These are phyloP conservation scores for Penicillium psychrofluorescens DNA, from an alignment of 495 filamentous ascomycete species.

Conservation along the genomic window DNA sequence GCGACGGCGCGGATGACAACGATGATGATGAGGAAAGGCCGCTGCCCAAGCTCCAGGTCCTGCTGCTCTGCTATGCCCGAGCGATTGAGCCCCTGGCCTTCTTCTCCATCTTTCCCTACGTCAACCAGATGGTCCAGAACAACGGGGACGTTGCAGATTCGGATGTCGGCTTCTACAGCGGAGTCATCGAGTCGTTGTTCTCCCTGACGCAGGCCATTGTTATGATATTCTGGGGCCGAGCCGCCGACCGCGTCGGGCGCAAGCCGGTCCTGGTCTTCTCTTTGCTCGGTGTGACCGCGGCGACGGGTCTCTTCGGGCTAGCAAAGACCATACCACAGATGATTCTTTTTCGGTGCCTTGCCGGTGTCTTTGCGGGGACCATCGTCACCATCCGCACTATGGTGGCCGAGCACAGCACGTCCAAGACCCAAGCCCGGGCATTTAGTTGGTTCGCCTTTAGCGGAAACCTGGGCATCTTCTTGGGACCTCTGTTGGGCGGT, in stretches of 20 bases:
- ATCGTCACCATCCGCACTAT: constrained; percentile 64
- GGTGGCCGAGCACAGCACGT: constrained; percentile 61
- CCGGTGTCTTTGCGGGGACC: constrained; percentile 62
- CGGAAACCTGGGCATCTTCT: constrained; percentile 60
- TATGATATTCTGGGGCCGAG: constrained; percentile 55
- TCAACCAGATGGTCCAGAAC: constrained; percentile 61
- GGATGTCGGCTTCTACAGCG: constrained; percentile 66
- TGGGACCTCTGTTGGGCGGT: constrained; percentile 59
- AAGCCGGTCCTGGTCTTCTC: constrained; percentile 61
- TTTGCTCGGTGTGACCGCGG: constrained; percentile 48
- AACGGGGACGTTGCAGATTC: constrained; percentile 46
- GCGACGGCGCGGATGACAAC: neutral
- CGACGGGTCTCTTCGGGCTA: constrained; percentile 55
- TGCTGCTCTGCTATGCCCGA: constrained; percentile 59
- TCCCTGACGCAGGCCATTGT: constrained; percentile 58
- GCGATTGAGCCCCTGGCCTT: constrained; percentile 68
- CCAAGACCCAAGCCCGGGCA: constrained; percentile 56
- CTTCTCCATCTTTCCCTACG: constrained; percentile 70
- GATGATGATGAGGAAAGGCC: constrained; percentile 23
- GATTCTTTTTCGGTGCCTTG: constrained; percentile 56
- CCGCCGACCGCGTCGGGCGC: constrained; percentile 58
- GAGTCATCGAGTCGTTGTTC: constrained; percentile 66
- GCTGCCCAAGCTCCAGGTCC: constrained; percentile 51
- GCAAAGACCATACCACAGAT: constrained; percentile 56
- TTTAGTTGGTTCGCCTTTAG: constrained; percentile 68